A percentile compares a stretch with the other conserved stretches of the same genome.
Conservation (phyloP, 2,329 filamentous ascomycete genomes). For the Fusarium mundagurra region DNA sequence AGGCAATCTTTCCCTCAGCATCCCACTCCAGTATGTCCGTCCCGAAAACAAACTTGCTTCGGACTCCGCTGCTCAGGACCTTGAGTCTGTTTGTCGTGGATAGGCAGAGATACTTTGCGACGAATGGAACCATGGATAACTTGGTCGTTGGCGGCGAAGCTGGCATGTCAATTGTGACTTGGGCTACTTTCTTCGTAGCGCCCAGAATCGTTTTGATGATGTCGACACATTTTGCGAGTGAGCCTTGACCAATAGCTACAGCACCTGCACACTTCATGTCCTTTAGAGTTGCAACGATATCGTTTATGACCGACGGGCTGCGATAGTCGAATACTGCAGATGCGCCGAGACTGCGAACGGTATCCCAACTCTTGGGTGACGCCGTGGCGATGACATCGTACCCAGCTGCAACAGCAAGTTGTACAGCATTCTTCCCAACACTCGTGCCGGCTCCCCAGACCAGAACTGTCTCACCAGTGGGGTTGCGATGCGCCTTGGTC, state of each 20-base stretch:
- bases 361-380: not conserved
- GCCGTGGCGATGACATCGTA: not conserved
- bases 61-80: not conserved
- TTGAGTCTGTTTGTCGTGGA: not conserved
- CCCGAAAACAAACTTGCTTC: constrained; percentile 6
- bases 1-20: not conserved
- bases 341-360: not conserved
- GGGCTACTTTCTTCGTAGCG: not conserved
- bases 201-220: not conserved
- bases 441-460: constrained; percentile 1
- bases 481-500: accelerated
- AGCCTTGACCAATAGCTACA: not conserved
- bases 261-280: not conserved
- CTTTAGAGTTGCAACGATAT: not conserved
- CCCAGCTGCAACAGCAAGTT: not conserved
- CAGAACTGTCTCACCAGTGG: not conserved
- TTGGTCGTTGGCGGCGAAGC: not conserved
- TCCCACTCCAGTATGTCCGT: constrained; percentile 11
- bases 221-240: not conserved
- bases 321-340: not conserved
- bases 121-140: not conserved
- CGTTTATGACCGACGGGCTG: not conserved
- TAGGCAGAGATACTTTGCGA: constrained; percentile 8
- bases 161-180: constrained; percentile 1
- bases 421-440: not conserved